Evolutionary conservation across 768 basidiomycete species (phyloP).

Genomic region (Tylopilus subfusipes): DNA sequence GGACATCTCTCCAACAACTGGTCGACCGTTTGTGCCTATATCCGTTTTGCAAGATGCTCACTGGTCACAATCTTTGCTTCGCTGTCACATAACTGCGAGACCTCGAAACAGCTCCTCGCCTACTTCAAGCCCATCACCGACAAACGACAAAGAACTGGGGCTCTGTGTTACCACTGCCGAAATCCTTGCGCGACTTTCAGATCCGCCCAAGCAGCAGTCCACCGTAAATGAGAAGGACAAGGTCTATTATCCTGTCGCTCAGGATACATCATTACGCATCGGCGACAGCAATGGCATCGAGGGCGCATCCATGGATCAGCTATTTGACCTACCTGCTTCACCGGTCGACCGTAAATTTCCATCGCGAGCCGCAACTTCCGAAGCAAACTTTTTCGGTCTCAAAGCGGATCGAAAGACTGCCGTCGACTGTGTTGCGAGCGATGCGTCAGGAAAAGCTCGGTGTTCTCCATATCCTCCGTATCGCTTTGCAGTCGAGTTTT

Average conservation of each 20-base stretch:
- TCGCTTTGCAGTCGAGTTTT: slow-evolving; percentile 88
- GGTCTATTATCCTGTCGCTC: slow-evolving; percentile 61
- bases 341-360: slow-evolving; percentile 24
- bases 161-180: slow-evolving; percentile 53
- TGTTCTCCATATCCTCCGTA: slow-evolving; percentile 79
- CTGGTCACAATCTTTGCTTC: slow-evolving; percentile 73
- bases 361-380: slow-evolving; percentile 33
- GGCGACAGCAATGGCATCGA: slow-evolving; percentile 62
- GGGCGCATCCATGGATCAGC: slow-evolving; percentile 63
- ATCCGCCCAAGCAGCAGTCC: slow-evolving; percentile 15
- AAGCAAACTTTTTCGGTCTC: slow-evolving; percentile 65
- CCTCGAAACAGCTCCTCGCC: slow-evolving; percentile 28
- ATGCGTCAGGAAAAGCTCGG: slow-evolving; percentile 42
- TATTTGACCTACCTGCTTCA: slow-evolving; percentile 46
- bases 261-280: slow-evolving; percentile 68
- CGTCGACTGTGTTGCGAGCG: slow-evolving; percentile 39
- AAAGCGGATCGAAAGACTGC: slow-evolving; percentile 43
- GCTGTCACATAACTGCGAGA: slow-evolving; percentile 51
- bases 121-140: slow-evolving; percentile 35
- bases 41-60: slow-evolving; percentile 68
- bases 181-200: slow-evolving; percentile 36
- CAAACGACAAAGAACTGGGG: slow-evolving; percentile 61
- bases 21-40: slow-evolving; percentile 65
- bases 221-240: slow-evolving; percentile 27
- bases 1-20: slow-evolving; percentile 71